Evolutionary conservation across 768 basidiomycete species (phyloP), one percentile per base, ranked within the genome.

Genomic region (Phanerodontia chrysosporium): DNA sequence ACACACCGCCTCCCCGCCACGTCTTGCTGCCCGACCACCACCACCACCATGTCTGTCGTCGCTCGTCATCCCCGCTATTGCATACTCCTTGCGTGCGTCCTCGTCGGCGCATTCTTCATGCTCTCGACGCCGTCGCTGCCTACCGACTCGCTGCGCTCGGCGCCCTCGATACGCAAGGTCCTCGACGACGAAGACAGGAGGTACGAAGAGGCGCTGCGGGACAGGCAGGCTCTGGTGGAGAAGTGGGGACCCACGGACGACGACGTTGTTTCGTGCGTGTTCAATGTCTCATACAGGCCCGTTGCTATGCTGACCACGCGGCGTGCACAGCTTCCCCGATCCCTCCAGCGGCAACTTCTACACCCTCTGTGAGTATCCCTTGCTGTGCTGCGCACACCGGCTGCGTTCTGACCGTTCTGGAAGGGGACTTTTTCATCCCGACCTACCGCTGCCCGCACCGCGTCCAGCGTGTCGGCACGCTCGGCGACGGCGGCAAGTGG

Each of bases 401-500:
- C n/a, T n/a, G 4, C 49, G 25, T 39, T 28, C 58, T 59, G 6
- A 56, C n/a, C 48, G 27, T 25, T 13, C 32, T 5, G 39, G 21
- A 62, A 85, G 84, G 81, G 81, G 81, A 81, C 60, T 83, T 82
- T 62, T 81, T 79, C 67, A 72, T 74, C 9, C 76, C 81, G 4
- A 71, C 76, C 0, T 82, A 74, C 58, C 74, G 65, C 18, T 81
- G 81, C 45, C 80, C 81, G 10, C 79, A 81, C 71, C 18, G 10
- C 36, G 67, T 75, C 1, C 70, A 78, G 36, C 76, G 80, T 42
- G 51, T 82, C 18, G 81, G 80, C 9, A 70, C 73, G 7, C 69
- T 82, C 63, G 80, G 78, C 2, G 80, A 82, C 58, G 80, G 80
- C n/a, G 80, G 81, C 12, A 81, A 81, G 65, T 81, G 79, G 78